Evolutionary conservation across 2,329 filamentous ascomycete genomes (phyloP).

Genomic region (Aspergillus proliferans): DNA sequence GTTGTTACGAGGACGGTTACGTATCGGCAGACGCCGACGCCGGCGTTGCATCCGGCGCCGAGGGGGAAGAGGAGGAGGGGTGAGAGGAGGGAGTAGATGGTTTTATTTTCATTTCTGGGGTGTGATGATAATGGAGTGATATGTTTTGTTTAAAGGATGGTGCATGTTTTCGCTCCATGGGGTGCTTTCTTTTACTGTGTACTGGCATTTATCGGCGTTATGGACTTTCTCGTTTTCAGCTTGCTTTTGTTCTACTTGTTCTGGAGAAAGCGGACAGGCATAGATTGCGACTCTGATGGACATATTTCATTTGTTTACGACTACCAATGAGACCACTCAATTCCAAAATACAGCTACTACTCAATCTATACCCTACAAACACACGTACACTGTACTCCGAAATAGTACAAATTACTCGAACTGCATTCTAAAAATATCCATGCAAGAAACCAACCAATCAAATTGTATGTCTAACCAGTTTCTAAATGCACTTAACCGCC

Average conservation of each 20-base stretch:
- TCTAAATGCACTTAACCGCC: neutral
- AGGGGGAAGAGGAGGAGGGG: constrained; percentile 81
- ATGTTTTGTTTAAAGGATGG: neutral
- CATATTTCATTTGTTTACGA: too few relatives aligned
- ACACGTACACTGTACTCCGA: too few relatives aligned
- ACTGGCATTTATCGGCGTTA: too few relatives aligned
- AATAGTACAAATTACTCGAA: neutral
- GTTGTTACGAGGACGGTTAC: constrained; percentile 88
- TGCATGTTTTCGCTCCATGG: too few relatives aligned
- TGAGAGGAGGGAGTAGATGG: neutral
- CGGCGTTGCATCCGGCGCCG: constrained; percentile 66
- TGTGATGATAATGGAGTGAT: neutral
- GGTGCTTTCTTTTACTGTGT: too few relatives aligned
- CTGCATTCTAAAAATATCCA: neutral
- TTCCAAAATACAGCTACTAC: too few relatives aligned
- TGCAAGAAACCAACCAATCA: neutral
- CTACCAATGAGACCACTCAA: too few relatives aligned
- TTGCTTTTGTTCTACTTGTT: too few relatives aligned
- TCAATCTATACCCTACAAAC: too few relatives aligned
- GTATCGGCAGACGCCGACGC: constrained; percentile 61
- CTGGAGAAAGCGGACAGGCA: too few relatives aligned
- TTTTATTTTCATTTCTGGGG: neutral
- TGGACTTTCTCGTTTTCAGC: too few relatives aligned
- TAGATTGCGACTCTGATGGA: too few relatives aligned
- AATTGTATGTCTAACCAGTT: neutral